Base-by-base conservation (phyloP, 345 rosid species). In the Triadica sebifera region DNA sequence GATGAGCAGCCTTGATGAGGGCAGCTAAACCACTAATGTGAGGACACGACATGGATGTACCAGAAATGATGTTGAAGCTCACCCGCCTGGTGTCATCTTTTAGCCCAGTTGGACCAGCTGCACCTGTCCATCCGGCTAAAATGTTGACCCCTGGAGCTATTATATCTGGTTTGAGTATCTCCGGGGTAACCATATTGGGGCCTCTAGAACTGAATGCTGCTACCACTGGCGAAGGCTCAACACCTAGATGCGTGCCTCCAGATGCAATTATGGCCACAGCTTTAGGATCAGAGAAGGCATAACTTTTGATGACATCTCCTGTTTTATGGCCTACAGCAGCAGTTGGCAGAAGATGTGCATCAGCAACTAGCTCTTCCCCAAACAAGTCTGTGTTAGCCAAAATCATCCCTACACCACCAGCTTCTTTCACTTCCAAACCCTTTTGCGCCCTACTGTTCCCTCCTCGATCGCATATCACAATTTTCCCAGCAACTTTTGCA, bases 21-120 rank as follows among this genome's bases (percentile, higher is more conserved):
- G 89, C 90, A 0, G 91, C 91, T 62, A 87, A 45, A 38, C 95
- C 95, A 52, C 89, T 82, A 5, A 88, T 80, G 58, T 88, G 89
- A 4, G 92, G 92, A 66, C 91, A 88, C 29, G 95, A 82, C 91
- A 86, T 90, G 0, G 91, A 88, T 13, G 91, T 90, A 52, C 95
- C 91, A 1, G 89, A 89, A 60, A 87, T 73, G 57, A 89, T 83
- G 62, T 86, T 87, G 85, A 84, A 89, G 58, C 68, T 45, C n/a
- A 84, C 88, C 34, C 43, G 81, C 82, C 88, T 81, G 2, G 16
- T 20, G 75, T 87, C 93, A 1, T 52, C 67, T 7, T 47, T 20
- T 53, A 87, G 67, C 15, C 89, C 87, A 1, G 87, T 81, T 2
- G 86, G 87, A 13, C 85, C 88, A 37, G 51, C 83, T 3, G 72